Evolutionary conservation across 345 rosid species (phyloP).

Genomic region (Dimocarpus longan): DNA sequence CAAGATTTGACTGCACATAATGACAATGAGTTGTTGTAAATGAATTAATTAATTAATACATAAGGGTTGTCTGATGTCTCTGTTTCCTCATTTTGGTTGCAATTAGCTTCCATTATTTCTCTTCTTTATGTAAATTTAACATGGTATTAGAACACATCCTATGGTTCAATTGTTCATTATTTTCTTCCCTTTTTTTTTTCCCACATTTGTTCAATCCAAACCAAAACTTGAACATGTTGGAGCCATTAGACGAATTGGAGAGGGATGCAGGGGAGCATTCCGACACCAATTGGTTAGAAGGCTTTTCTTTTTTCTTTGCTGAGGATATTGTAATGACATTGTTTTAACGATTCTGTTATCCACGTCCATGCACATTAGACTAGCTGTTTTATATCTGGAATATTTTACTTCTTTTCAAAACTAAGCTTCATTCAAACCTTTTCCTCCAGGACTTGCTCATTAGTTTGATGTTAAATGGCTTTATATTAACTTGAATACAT

Average conservation of each 20-base stretch:
- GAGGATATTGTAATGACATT: background rate
- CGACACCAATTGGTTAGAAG: background rate
- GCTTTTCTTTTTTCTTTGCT: background rate
- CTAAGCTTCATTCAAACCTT: background rate
- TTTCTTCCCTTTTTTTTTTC: background rate
- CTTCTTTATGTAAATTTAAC: background rate
- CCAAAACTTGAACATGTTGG: background rate
- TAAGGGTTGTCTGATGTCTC: too few species aligned
- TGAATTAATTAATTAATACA: background rate
- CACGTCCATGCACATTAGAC: background rate
- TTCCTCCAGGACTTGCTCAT: background rate
- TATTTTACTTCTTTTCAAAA: background rate
- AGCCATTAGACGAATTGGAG: background rate
- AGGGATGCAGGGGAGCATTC: background rate
- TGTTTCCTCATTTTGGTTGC: background rate
- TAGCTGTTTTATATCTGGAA: too few species aligned
- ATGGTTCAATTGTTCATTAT: background rate
- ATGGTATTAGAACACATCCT: background rate
- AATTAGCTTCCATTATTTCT: background rate
- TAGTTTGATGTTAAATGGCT: background rate
- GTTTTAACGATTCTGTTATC: background rate
- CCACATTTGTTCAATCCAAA: too few species aligned
- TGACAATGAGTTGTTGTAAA: background rate
- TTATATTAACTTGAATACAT: constrained; percentile 1
- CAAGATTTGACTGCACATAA: background rate